Percentiles rank a stretch among this genome's conserved stretches.
Evolutionary conservation across 2,329 filamentous ascomycete genomes (phyloP).

Genomic region (Ophiostoma triangulosporum): DNA sequence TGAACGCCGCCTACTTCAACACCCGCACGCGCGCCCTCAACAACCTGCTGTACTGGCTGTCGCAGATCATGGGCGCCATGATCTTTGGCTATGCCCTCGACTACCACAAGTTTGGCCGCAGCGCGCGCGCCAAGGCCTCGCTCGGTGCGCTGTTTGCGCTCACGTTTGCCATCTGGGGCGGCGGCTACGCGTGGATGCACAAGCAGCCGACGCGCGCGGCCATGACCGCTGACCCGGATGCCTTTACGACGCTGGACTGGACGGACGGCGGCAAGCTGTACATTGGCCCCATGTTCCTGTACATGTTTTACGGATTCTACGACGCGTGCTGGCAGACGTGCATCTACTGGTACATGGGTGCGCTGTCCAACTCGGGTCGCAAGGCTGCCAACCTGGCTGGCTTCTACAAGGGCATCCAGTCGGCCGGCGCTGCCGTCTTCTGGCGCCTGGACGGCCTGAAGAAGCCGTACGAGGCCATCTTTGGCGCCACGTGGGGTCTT

Average conservation of each 20-base stretch:
- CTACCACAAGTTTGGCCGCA: slow-evolving; percentile 42
- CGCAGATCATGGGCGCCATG: slow-evolving; percentile 65
- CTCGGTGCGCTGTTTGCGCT: slow-evolving; percentile 49
- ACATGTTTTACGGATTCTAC: slow-evolving; percentile 81
- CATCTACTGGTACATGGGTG: slow-evolving; percentile 93
- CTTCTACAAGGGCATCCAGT: slow-evolving; percentile 48
- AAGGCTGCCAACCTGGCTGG: slow-evolving; percentile 81
- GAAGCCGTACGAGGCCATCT: slow-evolving; percentile 56
- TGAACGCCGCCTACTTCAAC: slow-evolving; percentile 60
- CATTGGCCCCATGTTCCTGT: slow-evolving; percentile 71
- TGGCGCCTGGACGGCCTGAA: slow-evolving; percentile 54
- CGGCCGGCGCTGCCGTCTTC: slow-evolving; percentile 67
- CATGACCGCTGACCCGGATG: slow-evolving; percentile 14
- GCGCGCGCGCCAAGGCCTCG: slow-evolving; percentile 50
- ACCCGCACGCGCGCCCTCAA: slow-evolving; percentile 62
- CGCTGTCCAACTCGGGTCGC: slow-evolving; percentile 82
- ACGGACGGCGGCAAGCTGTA: slow-evolving; percentile 42
- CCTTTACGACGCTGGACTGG: slow-evolving; percentile 43
- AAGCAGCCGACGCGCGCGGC: slow-evolving; percentile 38
- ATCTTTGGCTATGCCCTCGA: slow-evolving; percentile 64
- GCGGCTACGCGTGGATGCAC: slow-evolving; percentile 65
- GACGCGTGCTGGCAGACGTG: slow-evolving; percentile 84
- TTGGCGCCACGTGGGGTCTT: slow-evolving; percentile 61
- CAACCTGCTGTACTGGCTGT: slow-evolving; percentile 63
- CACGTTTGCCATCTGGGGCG: slow-evolving; percentile 71